phyloP scores from a whole-genome alignment of 768 basidiomycete species.

The Tulasnella sp. region DNA sequence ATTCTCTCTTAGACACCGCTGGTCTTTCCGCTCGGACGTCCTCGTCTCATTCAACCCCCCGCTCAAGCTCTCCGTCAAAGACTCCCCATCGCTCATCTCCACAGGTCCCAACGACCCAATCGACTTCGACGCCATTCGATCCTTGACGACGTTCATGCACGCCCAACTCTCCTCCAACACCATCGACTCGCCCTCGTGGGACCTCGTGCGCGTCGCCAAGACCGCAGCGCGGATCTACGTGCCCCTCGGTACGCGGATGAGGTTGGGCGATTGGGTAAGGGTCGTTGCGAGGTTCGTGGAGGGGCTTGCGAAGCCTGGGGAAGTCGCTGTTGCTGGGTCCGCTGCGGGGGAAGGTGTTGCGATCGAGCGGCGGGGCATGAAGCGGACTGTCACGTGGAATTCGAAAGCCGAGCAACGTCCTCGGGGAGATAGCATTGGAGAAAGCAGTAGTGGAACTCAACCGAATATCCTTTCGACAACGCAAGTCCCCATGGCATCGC shows the following conservation, averaged over 20 bases:
- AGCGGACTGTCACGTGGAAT: constrained; percentile 12
- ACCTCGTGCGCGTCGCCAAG: constrained; percentile 60
- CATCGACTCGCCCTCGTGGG: constrained; percentile 78
- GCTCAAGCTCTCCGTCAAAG: constrained; percentile 18
- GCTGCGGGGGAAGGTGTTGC: constrained; percentile 17
- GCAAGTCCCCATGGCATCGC: background rate
- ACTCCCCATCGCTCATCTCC: constrained; percentile 12
- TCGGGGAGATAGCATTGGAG: background rate
- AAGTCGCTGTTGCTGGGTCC: background rate
- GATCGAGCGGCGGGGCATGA: constrained; percentile 24
- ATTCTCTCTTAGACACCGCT: constrained; percentile 47
- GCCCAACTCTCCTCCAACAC: constrained; percentile 64
- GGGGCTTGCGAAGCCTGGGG: constrained; percentile 40
- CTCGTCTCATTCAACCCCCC: constrained; percentile 38
- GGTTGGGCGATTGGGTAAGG: constrained; percentile 72
- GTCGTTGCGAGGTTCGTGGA: constrained; percentile 66
- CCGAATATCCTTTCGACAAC: background rate
- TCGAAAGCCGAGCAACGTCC: constrained; percentile 16
- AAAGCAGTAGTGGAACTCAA: background rate
- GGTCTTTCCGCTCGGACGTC: constrained; percentile 82
- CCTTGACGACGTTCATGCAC: constrained; percentile 50
- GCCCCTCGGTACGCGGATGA: constrained; percentile 79
- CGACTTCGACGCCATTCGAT: constrained; percentile 47
- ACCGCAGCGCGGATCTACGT: constrained; percentile 72
- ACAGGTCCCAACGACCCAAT: constrained; percentile 22